phyloP scores from a whole-genome alignment of 129 eudicot species.

The Arctium minus region DNA sequence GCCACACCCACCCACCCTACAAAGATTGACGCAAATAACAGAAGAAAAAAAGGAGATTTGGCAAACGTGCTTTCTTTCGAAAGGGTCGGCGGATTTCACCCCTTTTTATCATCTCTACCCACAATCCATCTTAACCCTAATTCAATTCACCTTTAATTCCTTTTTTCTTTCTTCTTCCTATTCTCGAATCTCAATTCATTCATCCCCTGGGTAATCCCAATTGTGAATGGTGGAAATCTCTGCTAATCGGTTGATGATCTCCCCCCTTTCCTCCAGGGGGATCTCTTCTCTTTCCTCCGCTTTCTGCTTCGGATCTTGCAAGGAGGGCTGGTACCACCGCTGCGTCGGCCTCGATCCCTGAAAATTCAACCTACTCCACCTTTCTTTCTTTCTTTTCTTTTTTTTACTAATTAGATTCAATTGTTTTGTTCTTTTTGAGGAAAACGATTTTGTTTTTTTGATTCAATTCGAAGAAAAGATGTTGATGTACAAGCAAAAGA shows the following conservation, averaged over 20 bases:
- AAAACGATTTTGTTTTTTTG: constrained; percentile 8
- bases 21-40: constrained; percentile 2
- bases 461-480: constrained; percentile 32
- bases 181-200: not conserved
- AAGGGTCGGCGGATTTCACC: constrained; percentile 6
- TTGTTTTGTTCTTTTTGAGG: not conserved
- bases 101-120: not conserved
- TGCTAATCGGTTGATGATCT: constrained; percentile 44
- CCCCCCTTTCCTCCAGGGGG: constrained; percentile 68
- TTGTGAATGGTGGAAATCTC: constrained; percentile 93
- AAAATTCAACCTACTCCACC: not conserved
- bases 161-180: not conserved
- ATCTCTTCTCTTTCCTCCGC: constrained; percentile 34
- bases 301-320: constrained; percentile 72
- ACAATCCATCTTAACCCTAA: constrained; percentile 6
- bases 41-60: not conserved
- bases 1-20: not conserved
- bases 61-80: not conserved
- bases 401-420: not conserved
- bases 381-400: not conserved
- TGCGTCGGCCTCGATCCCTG: constrained; percentile 80
- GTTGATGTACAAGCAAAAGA: constrained; percentile 79
- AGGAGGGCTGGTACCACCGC: constrained; percentile 88
- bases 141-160: not conserved
- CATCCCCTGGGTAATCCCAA: not conserved